A percentile compares a stretch with the other conserved stretches of the same genome.
Evolutionary conservation across 2,329 filamentous ascomycete species (phyloP).

Genomic region (Daldinia sp.): DNA sequence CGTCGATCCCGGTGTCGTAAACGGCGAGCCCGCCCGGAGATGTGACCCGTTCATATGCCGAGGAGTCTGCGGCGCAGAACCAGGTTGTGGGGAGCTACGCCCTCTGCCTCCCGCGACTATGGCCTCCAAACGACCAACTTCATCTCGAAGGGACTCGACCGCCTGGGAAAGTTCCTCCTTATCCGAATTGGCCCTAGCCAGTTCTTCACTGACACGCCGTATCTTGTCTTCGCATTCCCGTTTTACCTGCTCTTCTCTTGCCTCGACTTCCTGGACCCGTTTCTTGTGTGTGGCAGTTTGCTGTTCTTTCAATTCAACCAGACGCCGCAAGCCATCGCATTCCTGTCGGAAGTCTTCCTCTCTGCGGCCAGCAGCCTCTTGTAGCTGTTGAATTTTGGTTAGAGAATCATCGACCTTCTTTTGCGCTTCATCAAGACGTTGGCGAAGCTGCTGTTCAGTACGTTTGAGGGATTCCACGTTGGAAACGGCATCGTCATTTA

Average conservation of each 20-base stretch:
- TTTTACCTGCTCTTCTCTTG: conserved; percentile 67
- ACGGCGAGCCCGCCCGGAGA: conserved; percentile 66
- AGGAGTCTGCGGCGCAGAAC: conserved; percentile 68
- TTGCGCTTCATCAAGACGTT: conserved; percentile 83
- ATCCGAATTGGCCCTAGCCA: conserved; percentile 62
- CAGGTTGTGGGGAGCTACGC: conserved; percentile 48
- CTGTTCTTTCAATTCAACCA: conserved; percentile 84
- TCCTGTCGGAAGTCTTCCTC: conserved; percentile 89
- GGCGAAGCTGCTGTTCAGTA: conserved; percentile 80
- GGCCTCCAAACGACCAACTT: conserved; percentile 63
- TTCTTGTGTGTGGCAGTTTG: conserved; percentile 76
- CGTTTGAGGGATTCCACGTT: conserved; percentile 80
- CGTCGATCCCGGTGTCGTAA: conserved; percentile 67
- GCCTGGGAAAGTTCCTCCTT: conserved; percentile 58
- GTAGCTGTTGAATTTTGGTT: conserved; percentile 81
- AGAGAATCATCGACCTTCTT: conserved; percentile 87
- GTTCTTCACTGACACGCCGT: conserved; percentile 62
- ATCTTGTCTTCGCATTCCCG: conserved; percentile 71
- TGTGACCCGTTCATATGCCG: conserved; percentile 63
- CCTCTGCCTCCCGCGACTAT: conserved; percentile 56
- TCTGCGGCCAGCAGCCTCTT: conserved; percentile 81
- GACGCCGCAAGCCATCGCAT: conserved; percentile 78
- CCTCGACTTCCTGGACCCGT: conserved; percentile 74
- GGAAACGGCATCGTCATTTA: conserved; percentile 84
- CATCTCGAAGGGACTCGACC: conserved; percentile 59